Percentiles rank a stretch among this genome's conserved stretches.
Evolutionary conservation across 2,329 filamentous ascomycete genomes (phyloP).

Genomic region (Ophiostoma sp.): DNA sequence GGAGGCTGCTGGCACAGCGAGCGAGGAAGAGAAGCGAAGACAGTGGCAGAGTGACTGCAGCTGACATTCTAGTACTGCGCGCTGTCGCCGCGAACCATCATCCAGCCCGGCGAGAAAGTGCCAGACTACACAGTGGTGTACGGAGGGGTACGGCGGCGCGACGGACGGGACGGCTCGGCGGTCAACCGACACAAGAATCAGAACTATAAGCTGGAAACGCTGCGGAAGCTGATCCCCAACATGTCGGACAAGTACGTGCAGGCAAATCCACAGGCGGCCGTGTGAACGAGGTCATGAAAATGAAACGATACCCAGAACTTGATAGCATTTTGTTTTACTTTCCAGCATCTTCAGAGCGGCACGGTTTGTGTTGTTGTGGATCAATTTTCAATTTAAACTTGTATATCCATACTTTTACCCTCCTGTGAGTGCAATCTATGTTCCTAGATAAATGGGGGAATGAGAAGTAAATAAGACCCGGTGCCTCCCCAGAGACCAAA

Average conservation of each 20-base stretch:
- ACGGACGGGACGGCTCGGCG: conserved; percentile 52
- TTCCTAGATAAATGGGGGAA: background rate
- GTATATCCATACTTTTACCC: background rate
- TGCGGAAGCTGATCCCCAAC: conserved; percentile 61
- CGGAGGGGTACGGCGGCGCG: conserved; percentile 52
- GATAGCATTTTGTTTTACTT: background rate
- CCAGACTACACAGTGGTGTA: conserved; percentile 66
- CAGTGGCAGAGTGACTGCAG: background rate
- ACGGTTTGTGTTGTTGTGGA: too few relatives aligned
- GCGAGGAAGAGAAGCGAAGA: background rate
- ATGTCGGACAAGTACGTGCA: conserved; percentile 39
- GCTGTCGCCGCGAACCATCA: conserved; percentile 57
- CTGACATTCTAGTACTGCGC: conserved; percentile 55
- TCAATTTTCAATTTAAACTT: background rate
- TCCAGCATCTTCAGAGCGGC: too few relatives aligned
- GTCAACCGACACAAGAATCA: conserved; percentile 60
- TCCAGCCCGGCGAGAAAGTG: conserved; percentile 53
- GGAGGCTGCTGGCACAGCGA: too few relatives aligned
- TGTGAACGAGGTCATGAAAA: too few relatives aligned
- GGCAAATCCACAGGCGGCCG: background rate
- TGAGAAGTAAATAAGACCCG: background rate
- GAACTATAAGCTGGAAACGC: conserved; percentile 61
- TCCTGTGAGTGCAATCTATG: background rate
- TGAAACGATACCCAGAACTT: background rate
- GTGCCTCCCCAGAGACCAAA: background rate